Evolutionary conservation across 371 early-diverging fungal species (phyloP).

Genomic region (Saksenaea vasiformis): DNA sequence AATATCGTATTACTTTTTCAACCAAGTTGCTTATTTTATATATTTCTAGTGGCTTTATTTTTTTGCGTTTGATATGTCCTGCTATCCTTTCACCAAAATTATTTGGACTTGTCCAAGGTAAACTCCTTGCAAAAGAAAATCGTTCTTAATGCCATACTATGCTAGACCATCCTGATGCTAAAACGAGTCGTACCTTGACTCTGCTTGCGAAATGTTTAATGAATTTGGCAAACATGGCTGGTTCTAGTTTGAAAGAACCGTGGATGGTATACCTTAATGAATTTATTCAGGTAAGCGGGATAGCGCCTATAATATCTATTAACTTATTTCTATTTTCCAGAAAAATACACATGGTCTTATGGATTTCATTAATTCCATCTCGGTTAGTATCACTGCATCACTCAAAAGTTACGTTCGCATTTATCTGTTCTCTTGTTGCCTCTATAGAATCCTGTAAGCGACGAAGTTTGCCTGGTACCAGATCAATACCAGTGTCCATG

Average conservation of each 20-base stretch:
- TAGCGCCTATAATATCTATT: not conserved
- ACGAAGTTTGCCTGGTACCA: not conserved
- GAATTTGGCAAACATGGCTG: constrained; percentile 75
- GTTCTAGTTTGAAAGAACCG: constrained; percentile 77
- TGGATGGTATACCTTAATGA: constrained; percentile 75
- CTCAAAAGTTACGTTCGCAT: not conserved
- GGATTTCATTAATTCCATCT: constrained; percentile 6
- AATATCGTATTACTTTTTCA: not conserved
- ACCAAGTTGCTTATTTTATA: not conserved
- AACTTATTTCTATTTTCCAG: not conserved
- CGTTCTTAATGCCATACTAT: not conserved
- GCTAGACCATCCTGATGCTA: constrained; percentile 64
- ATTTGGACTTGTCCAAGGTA: constrained; percentile 70
- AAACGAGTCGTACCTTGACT: constrained; percentile 70
- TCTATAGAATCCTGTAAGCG: not conserved
- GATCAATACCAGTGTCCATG: not conserved
- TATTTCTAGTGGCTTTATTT: constrained; percentile 73
- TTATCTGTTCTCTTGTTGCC: not conserved
- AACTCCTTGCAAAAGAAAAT: not conserved
- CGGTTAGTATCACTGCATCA: not conserved
- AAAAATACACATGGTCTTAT: constrained; percentile 4
- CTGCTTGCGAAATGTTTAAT: constrained; percentile 83
- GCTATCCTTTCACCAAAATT: constrained; percentile 84
- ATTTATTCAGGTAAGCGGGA: constrained; percentile 53
- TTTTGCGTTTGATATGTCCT: constrained; percentile 82